Evolutionary conservation across 208 protist species (phyloP).

Genomic region (Trypanosoma caninum): DNA sequence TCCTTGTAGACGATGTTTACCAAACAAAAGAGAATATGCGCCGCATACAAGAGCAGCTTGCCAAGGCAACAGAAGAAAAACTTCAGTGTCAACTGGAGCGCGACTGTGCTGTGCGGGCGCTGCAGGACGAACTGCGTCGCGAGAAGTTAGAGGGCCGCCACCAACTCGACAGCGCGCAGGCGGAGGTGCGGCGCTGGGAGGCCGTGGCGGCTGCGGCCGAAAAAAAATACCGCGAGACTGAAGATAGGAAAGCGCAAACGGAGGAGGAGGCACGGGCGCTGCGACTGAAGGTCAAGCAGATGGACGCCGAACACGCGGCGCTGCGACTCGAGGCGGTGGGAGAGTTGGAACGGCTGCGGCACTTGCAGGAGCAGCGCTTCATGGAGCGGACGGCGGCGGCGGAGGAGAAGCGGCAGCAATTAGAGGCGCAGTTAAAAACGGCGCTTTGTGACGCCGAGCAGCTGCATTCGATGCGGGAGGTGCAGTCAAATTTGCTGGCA

Average conservation of each 20-base stretch:
- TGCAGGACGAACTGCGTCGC: slow-evolving; percentile 11
- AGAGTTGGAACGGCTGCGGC: slow-evolving; percentile 8
- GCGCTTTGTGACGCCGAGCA: neutral
- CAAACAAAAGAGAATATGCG: neutral
- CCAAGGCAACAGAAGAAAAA: neutral
- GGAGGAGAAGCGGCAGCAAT: neutral
- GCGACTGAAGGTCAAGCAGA: slow-evolving; percentile 12
- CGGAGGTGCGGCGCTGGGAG: neutral
- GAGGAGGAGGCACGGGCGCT: neutral
- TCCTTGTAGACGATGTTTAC: slow-evolving; percentile 11
- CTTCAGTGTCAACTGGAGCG: slow-evolving; percentile 6
- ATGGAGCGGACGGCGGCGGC: neutral
- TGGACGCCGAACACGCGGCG: slow-evolving; percentile 2
- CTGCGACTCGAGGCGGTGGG: slow-evolving; percentile 3
- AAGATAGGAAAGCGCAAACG: neutral
- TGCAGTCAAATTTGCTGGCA: neutral
- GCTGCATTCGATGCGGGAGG: neutral
- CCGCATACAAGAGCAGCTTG: slow-evolving; percentile 8
- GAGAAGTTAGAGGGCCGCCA: slow-evolving; percentile 11
- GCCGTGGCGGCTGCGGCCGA: neutral
- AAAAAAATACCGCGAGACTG: neutral
- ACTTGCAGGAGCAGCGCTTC: slow-evolving; percentile 6
- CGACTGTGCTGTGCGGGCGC: slow-evolving; percentile 1
- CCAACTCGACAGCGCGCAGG: neutral
- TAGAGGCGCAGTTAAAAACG: neutral